Conservation (phyloP, 1,284 basidiomycete genomes). For the Marasmius oreades region DNA sequence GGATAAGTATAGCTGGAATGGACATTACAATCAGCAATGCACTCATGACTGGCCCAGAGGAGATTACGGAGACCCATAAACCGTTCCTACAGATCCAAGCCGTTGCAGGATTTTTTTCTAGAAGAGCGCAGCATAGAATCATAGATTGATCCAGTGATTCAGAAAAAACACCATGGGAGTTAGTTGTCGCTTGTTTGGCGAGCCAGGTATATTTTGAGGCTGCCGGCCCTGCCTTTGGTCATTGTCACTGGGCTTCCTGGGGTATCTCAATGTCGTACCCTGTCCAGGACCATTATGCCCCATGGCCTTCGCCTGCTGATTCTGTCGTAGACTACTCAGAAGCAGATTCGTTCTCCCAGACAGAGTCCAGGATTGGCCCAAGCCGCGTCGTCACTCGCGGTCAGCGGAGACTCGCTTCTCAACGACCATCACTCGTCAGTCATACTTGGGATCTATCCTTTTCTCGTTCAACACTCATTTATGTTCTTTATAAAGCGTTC, state of each 20-base stretch:
- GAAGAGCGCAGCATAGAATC: too few species aligned
- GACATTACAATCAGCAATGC: too few species aligned
- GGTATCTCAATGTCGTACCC: constrained; percentile 1
- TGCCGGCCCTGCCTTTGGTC: not conserved
- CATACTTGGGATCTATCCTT: constrained; percentile 17
- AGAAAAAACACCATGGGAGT: not conserved
- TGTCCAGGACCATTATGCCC: not conserved
- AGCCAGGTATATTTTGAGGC: not conserved
- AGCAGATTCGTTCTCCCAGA: constrained; percentile 29
- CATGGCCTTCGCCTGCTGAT: constrained; percentile 1
- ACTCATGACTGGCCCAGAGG: not conserved
- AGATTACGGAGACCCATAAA: not conserved
- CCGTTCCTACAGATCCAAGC: too few species aligned
- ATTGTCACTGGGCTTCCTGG: not conserved
- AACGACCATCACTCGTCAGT: constrained; percentile 25
- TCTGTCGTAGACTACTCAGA: not conserved
- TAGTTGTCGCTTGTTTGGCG: not conserved
- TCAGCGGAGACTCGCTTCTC: constrained; percentile 33
- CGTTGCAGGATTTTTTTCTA: too few species aligned
- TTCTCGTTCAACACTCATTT: constrained; percentile 11
- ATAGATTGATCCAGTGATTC: too few species aligned
- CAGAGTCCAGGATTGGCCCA: constrained; percentile 55
- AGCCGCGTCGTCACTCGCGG: constrained; percentile 45
- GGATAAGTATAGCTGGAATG: not conserved
- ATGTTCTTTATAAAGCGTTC: constrained; percentile 16